Base-by-base conservation (phyloP, 768 basidiomycete species). In the Baorangia bicolor region DNA sequence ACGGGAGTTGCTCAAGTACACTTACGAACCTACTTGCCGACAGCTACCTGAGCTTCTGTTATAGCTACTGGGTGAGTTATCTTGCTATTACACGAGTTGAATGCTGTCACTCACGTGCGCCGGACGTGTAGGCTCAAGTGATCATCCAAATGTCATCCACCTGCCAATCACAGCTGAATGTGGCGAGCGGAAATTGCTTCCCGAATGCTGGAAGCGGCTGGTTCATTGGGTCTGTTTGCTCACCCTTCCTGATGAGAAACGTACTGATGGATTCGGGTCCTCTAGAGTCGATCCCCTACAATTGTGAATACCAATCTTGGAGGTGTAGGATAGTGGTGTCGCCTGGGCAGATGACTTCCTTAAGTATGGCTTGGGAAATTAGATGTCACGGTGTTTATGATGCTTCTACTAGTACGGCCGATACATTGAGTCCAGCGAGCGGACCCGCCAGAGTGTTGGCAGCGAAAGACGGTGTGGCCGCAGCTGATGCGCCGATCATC, bases 151-250 rank as follows among this genome's bases (percentile, higher is more conserved):
- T 37, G 35, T 3, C 16, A 18, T 37, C 2, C 9, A 10, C 1
- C 35, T 37, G 35, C 35, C 6, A 14, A 16, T 9, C 35, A 18
- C 28, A 28, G 28, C 28, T 6, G 28, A 28, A 28, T 28, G 28
- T 9, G 18, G 35, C 9, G 35, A 9, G 35, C 9, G 35, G 35
- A 37, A 1, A 18, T 35, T 35, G 16, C 34, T 6, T 35, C 8
- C 0, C 16, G 34, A 9, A 0, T 35, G 16, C 7, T 7, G 0
- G 8, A 7, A 3, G 0, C n/a, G n/a, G n/a, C 7, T 35, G 34
- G 34, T 7, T 8, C 8, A 18, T 18, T 35, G 7, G n/a, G 35
- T 37, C 35, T 4, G 35, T 38, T 38, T n/a, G 20, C 37, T n/a
- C n/a, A 11, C 10, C 10, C 5, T 38, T 38, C 18, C 10, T 11